Evolutionary conservation across 768 basidiomycete genomes (phyloP).

Genomic region (Antrodiella citrinella): DNA sequence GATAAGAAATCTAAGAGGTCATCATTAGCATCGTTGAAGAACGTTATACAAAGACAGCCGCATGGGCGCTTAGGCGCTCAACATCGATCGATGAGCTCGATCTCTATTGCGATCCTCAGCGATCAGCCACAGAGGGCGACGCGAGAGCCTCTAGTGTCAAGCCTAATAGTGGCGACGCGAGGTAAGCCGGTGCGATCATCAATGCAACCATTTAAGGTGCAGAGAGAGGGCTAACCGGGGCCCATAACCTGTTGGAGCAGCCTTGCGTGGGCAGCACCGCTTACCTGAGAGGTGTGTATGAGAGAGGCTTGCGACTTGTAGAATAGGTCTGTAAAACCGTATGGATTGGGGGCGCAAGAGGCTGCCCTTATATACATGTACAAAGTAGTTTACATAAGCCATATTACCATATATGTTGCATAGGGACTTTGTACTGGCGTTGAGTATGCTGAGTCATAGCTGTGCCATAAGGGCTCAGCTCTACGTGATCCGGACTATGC

Average conservation of each 20-base stretch:
- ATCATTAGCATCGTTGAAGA: not conserved
- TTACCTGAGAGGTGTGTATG: too few relatives aligned
- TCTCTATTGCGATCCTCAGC: not conserved
- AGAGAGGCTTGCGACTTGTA: too few relatives aligned
- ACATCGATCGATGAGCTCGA: not conserved
- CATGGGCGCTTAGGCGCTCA: not conserved
- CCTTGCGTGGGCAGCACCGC: too few relatives aligned
- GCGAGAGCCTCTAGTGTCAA: not conserved
- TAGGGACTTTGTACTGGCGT: too few relatives aligned
- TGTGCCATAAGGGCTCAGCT: too few relatives aligned
- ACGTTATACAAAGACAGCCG: not conserved
- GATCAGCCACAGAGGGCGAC: not conserved
- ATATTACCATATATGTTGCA: too few relatives aligned
- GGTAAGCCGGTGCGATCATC: not conserved
- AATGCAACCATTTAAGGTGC: not conserved
- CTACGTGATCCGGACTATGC: too few relatives aligned
- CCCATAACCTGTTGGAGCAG: not conserved
- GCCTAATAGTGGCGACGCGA: not conserved
- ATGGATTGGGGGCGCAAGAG: too few relatives aligned
- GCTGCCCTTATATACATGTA: too few relatives aligned
- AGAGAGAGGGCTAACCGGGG: not conserved
- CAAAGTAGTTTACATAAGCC: too few relatives aligned
- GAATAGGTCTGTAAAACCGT: too few relatives aligned
- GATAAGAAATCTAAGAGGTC: not conserved
- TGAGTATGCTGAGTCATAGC: too few relatives aligned